These are phyloP conservation scores for Mollisia scopiformis DNA, from an alignment of 2,329 filamentous ascomycete species.

Conservation along the genomic window DNA sequence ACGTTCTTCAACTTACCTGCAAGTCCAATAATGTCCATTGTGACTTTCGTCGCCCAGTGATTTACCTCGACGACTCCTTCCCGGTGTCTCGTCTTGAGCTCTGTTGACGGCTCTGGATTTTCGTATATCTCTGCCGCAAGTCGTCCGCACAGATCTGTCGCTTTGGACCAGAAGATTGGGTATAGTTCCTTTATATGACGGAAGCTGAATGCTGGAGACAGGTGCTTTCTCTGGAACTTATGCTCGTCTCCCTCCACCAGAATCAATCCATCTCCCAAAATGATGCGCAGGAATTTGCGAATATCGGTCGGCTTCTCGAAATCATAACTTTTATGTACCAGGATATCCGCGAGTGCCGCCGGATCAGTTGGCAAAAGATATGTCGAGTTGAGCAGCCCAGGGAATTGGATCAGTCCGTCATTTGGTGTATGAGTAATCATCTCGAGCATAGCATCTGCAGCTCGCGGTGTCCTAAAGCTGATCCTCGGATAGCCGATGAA, in stretches of 20 bases:
- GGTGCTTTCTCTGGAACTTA: conserved; percentile 70
- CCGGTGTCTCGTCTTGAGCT: conserved; percentile 30
- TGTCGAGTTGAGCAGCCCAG: conserved; percentile 61
- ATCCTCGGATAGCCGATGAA: conserved; percentile 11
- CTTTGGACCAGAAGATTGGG: conserved; percentile 80
- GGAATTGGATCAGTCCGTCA: conserved; percentile 69
- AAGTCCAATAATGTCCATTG: conserved; percentile 74
- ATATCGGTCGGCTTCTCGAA: conserved; percentile 64
- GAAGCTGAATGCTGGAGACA: conserved; percentile 80
- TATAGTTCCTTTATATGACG: conserved; percentile 83
- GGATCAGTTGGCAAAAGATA: conserved; percentile 60
- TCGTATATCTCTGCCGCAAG: conserved; percentile 54
- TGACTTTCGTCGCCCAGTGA: conserved; percentile 66
- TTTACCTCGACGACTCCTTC: conserved; percentile 56
- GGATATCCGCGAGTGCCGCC: conserved; percentile 67
- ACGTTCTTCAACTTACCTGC: conserved; percentile 41
- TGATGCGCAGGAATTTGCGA: conserved; percentile 57
- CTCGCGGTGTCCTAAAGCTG: conserved; percentile 17
- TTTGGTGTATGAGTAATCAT: conserved; percentile 61
- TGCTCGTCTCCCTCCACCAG: conserved; percentile 82
- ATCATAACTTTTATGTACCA: conserved; percentile 69
- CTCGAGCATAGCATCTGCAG: conserved; percentile 22
- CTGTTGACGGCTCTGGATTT: conserved; percentile 38
- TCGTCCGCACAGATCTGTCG: conserved; percentile 63
- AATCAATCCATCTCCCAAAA: conserved; percentile 72